Conservation (phyloP, 2,329 filamentous ascomycete species). For the Cercospora sesami region DNA sequence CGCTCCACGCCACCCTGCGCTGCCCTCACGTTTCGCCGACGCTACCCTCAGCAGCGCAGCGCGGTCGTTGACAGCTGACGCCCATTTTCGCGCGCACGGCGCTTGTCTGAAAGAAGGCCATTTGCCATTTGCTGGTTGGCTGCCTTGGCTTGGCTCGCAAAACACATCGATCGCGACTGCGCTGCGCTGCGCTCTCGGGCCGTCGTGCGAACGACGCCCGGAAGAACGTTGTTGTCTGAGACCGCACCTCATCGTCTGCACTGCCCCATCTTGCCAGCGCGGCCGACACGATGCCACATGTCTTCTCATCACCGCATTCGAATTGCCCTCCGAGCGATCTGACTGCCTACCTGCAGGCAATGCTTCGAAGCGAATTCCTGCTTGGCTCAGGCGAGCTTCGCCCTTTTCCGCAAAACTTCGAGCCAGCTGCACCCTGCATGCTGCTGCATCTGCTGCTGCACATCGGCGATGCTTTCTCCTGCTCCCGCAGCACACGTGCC, state of each 20-base stretch:
- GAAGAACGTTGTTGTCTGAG: slow-evolving; percentile 9
- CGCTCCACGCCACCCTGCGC: neutral
- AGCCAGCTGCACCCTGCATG: slow-evolving; percentile 10
- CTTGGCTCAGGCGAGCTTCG: neutral
- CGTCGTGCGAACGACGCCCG: slow-evolving; percentile 1
- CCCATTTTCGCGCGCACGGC: neutral
- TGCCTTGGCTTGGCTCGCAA: neutral
- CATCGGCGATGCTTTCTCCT: slow-evolving; percentile 14
- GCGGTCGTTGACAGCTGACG: neutral
- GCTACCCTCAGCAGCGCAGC: neutral
- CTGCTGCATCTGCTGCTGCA: slow-evolving; percentile 9
- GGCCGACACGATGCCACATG: neutral
- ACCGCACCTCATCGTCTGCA: slow-evolving; percentile 5
- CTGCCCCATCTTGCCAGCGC: neutral
- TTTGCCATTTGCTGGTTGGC: neutral
- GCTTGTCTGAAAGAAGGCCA: neutral
- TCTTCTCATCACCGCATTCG: neutral
- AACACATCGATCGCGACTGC: neutral
- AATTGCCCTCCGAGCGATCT: neutral
- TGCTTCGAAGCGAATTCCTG: neutral
- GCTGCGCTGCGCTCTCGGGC: neutral
- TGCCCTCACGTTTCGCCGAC: neutral
- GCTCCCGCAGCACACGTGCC: slow-evolving; percentile 14
- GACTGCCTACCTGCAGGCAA: neutral
- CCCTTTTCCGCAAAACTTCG: neutral